phyloP scores from a whole-genome alignment of 345 rosid species.

The Eutrema heterophyllum region DNA sequence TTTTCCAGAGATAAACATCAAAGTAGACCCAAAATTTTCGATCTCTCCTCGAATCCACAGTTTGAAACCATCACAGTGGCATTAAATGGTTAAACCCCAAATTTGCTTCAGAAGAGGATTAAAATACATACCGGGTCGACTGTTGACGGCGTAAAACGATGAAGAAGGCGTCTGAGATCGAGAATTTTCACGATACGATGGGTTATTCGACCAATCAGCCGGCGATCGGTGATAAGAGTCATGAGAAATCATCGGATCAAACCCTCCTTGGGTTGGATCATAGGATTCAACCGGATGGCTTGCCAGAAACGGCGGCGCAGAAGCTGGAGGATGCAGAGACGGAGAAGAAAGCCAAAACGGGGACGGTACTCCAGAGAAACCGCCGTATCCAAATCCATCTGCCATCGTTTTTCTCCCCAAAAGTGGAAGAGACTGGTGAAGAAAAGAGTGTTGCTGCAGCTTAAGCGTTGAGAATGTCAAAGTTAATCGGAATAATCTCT shows the following conservation, averaged over 20 bases:
- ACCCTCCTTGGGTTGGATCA: slow-evolving; percentile 11
- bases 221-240: slow-evolving; percentile 16
- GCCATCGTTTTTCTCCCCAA: slow-evolving; percentile 7
- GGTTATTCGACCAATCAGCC: slow-evolving; percentile 7
- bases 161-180: slow-evolving; percentile 10
- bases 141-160: slow-evolving; percentile 14
- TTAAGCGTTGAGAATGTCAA: background rate
- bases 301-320: slow-evolving; percentile 15
- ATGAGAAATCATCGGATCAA: slow-evolving; percentile 21
- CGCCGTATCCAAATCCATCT: slow-evolving; percentile 20
- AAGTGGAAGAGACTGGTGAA: slow-evolving; percentile 13
- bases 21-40: background rate
- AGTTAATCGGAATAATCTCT: background rate
- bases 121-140: slow-evolving; percentile 9
- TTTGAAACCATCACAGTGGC: background rate
- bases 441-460: background rate
- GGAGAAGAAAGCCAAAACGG: slow-evolving; percentile 16
- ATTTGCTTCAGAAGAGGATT: background rate
- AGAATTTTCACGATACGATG: slow-evolving; percentile 1
- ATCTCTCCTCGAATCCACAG: background rate
- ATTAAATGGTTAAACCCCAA: background rate
- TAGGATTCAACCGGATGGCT: slow-evolving; percentile 13
- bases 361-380: slow-evolving; percentile 9
- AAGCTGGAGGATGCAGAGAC: slow-evolving; percentile 6
- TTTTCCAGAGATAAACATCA: background rate